Evolutionary conservation across 2,329 filamentous ascomycete species (phyloP).

Genomic region (Plectosphaerella plurivora): DNA sequence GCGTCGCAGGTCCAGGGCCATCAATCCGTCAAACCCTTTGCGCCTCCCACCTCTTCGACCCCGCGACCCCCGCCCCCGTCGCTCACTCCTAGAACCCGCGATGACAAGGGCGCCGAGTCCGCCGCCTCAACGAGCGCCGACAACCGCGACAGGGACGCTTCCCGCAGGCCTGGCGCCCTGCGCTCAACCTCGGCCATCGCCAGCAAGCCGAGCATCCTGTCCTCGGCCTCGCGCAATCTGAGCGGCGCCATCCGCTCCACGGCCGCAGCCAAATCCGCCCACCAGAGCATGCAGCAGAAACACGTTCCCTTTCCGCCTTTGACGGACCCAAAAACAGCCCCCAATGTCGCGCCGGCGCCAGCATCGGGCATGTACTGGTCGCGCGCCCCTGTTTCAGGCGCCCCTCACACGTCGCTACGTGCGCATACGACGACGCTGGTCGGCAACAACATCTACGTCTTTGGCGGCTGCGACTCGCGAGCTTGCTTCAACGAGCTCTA

Average conservation of each 20-base stretch:
- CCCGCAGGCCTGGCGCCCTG: constrained; percentile 38
- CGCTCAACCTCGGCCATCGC: constrained; percentile 52
- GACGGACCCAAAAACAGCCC: constrained; percentile 49
- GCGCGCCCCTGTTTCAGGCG: constrained; percentile 58
- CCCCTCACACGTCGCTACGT: constrained; percentile 55
- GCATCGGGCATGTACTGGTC: constrained; percentile 73
- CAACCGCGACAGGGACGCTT: constrained; percentile 18
- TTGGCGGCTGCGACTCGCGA: constrained; percentile 63
- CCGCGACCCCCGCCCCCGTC: constrained; percentile 11
- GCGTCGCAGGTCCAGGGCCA: constrained; percentile 25
- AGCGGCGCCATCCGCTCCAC: constrained; percentile 3
- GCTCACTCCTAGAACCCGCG: constrained; percentile 9
- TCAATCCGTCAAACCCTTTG: constrained; percentile 16
- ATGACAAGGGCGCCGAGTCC: constrained; percentile 18
- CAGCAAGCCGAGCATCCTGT: constrained; percentile 15
- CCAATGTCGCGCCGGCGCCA: constrained; percentile 58
- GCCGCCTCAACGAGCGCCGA: constrained; percentile 4
- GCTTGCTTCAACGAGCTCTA: constrained; percentile 68
- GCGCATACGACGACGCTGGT: constrained; percentile 65
- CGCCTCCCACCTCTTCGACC: constrained; percentile 13
- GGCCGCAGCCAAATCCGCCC: constrained; percentile 4
- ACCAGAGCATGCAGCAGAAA: constrained; percentile 12
- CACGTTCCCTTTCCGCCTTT: constrained; percentile 53
- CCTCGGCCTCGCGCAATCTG: constrained; percentile 3
- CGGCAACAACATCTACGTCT: constrained; percentile 63